Base-by-base conservation (phyloP, 192 early-diverging fungal species). In the Rhizophagus sp. region DNA sequence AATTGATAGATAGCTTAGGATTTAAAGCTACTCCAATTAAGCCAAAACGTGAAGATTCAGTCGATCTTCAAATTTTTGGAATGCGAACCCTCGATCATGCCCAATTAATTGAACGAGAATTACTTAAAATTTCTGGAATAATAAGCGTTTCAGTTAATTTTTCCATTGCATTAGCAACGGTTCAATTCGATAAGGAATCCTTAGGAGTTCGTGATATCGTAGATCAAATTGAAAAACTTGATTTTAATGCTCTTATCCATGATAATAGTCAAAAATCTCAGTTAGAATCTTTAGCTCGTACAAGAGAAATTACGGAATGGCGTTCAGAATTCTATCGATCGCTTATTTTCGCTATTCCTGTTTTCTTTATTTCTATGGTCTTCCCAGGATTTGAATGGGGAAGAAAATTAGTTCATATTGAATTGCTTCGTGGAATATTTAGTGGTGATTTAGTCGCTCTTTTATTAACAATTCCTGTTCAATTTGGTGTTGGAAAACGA, bases 21-120 rank as follows among this genome's bases (percentile, higher is more conserved):
- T 96, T 95, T 68, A 88, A 91, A 49, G 93, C 97, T 2, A 73
- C 84, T 17, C 81, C 88, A 5, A 81, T 96, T 27, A 83, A 83
- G 11, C 87, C 86, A 3, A 84, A 85, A 22, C 80, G 76, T 33
- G 65, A 90, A 49, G 89, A 88, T 30, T 84, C 80, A 1, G 85
- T 92, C 2, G 88, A 90, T 71, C 87, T 99, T n/a, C 88, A 93
- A 71, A 91, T 99, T n/a, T 96, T 91, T 76, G 97, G 97, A n/a
- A 97, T 99, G 97, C 94, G 93, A 17, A 95, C 94, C 73, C 91
- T 91, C 17, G 91, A 89, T 67, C 96, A 95, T 79, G 93, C 92
- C 47, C 89, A 89, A 8, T 87, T 89, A 34, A 93, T 99, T 65
- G 96, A 97, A 80, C 90, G 91, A 1, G 88, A 86, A 39, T 81